A percentile compares a stretch with the other conserved stretches of the same genome.
These are phyloP conservation scores for Trichosporon sp. DNA, from an alignment of 1,284 basidiomycete species.

Conservation along the genomic window DNA sequence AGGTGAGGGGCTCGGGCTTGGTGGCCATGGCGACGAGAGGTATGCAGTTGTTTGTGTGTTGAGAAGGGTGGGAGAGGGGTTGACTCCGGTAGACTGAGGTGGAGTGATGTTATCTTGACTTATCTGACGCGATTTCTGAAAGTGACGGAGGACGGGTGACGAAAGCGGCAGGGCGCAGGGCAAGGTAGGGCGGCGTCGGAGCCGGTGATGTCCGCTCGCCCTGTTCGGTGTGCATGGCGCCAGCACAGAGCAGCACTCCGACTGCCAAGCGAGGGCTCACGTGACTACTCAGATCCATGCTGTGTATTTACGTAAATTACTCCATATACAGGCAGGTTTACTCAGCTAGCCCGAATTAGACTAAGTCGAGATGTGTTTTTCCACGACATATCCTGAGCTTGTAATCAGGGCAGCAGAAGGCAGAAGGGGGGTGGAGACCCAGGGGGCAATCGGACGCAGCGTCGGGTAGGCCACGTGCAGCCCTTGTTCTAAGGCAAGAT, in stretches of 20 bases:
- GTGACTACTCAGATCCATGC: not conserved
- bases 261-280: too few relatives aligned
- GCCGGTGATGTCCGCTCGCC: not conserved
- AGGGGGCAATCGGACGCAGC: not conserved
- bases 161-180: too few relatives aligned
- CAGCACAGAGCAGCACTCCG: too few relatives aligned
- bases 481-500: too few relatives aligned
- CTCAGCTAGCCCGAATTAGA: not conserved
- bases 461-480: too few relatives aligned
- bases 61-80: not conserved
- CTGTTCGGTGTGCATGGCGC: too few relatives aligned
- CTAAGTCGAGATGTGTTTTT: not conserved
- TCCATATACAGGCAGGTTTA: not conserved
- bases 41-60: too few relatives aligned
- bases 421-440: not conserved
- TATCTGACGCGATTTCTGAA: not conserved
- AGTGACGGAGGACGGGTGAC: too few relatives aligned
- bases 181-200: not conserved
- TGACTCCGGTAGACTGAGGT: not conserved
- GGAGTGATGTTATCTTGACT: not conserved
- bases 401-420: not conserved
- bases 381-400: too few relatives aligned
- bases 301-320: not conserved
- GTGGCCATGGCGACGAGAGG: not conserved
- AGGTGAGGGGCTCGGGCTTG: slow-evolving; percentile 24